Conservation (phyloP, 768 basidiomycete genomes). For the Termitomyces sp. region DNA sequence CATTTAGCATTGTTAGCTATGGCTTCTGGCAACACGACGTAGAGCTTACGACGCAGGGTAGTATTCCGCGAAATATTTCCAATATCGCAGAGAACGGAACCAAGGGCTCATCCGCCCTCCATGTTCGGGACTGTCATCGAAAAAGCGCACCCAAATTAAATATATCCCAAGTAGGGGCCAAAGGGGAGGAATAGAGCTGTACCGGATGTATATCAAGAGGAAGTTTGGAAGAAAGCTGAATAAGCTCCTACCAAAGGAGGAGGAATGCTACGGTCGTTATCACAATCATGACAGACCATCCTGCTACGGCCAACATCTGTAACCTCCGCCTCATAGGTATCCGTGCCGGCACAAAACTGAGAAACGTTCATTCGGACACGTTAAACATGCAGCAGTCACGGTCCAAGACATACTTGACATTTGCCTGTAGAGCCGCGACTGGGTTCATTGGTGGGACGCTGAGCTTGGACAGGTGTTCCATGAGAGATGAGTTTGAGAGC, state of each 20-base stretch:
- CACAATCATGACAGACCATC: constrained; percentile 82
- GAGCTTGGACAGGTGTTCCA: constrained; percentile 55
- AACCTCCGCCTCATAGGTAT: constrained; percentile 82
- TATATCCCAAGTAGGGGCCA: constrained; percentile 86
- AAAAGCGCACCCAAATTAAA: constrained; percentile 65
- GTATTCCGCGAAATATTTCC: constrained; percentile 90
- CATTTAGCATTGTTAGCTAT: neutral
- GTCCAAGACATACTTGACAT: constrained; percentile 55
- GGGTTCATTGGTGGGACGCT: constrained; percentile 54
- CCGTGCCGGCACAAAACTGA: constrained; percentile 78
- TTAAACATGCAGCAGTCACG: neutral
- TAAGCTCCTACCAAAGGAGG: constrained; percentile 64
- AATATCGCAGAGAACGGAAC: constrained; percentile 66
- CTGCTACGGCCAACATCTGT: constrained; percentile 84
- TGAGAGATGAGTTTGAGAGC: constrained; percentile 57
- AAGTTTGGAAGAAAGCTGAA: neutral
- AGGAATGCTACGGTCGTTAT: constrained; percentile 64
- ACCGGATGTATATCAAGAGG: neutral
- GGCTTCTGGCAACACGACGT: constrained; percentile 21
- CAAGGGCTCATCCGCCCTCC: constrained; percentile 69
- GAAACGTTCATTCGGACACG: neutral
- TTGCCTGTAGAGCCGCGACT: constrained; percentile 62
- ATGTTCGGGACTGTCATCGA: constrained; percentile 72
- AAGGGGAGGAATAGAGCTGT: constrained; percentile 78
- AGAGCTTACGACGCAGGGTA: constrained; percentile 80